Base-by-base conservation (phyloP, 2,329 filamentous ascomycete genomes). In the Ceratocystis papillata region DNA sequence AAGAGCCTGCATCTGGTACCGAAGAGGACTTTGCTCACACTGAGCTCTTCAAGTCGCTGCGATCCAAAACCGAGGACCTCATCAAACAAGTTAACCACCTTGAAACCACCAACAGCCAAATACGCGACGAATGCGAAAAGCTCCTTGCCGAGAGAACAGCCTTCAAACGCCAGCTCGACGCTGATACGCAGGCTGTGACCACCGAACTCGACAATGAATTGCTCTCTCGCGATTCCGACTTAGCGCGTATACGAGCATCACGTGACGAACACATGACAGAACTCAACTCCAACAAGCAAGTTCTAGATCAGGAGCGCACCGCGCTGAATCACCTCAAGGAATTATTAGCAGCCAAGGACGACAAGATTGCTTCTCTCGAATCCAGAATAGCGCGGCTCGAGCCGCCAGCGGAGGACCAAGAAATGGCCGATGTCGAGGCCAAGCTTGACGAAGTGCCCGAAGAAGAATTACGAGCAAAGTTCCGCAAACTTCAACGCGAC, bases 1-100 rank as follows among this genome's bases (percentile, higher is more conserved):
- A 81, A 71, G 76, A 79, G 17, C 86, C 83, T 65, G 79, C 89
- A 0, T 86, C 83, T 65, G 79, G 92, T 57, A 88, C 89, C 0
- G 94, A 99, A 72, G 94, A 99, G 69, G 94, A 99, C 71, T 97
- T 95, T 73, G 87, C 91, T 50, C 86, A 90, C 67, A 96, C 91
- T 3, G 91, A 96, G 71, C 81, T 96, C 2, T 99, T 96, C 81
- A 97, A 96, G 76, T 85, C 89, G 69, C 83, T 96, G 72, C 95
- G 92, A 76, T 83, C 83, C 28, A 90, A 96, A 72, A 89, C 95
- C 71, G 94, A 97, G 72, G 93, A 97, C 71, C 83, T 96, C 7
- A 90, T 96, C 70, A 93, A 90, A 74, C 87, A 90, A 46, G 86
- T 96, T 72, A 99, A 99, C 74, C 87, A 93, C 71, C 77, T 97